phyloP scores from a whole-genome alignment of 2,329 filamentous ascomycete species.

The Paecilomyces niveus region DNA sequence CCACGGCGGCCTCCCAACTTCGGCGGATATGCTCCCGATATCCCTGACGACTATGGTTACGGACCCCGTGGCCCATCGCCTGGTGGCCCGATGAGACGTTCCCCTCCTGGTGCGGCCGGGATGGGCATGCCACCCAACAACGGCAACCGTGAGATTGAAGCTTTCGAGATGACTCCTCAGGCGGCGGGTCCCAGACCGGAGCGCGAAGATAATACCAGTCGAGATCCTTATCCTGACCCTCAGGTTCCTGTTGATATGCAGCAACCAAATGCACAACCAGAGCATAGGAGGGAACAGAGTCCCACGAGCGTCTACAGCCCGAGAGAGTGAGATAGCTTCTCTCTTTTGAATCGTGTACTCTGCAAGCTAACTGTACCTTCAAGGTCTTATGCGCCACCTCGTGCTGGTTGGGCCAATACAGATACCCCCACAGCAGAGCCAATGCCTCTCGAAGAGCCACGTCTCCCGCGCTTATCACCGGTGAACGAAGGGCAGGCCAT shows the following conservation, averaged over 20 bases:
- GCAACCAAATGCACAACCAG: slow-evolving; percentile 49
- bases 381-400: slow-evolving; percentile 40
- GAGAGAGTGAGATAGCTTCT: slow-evolving; percentile 57
- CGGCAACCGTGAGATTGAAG: slow-evolving; percentile 48
- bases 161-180: slow-evolving; percentile 75
- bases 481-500: slow-evolving; percentile 14
- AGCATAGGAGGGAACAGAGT: slow-evolving; percentile 50
- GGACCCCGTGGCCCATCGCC: slow-evolving; percentile 17
- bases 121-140: slow-evolving; percentile 30
- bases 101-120: slow-evolving; percentile 25
- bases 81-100: slow-evolving; percentile 16
- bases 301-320: slow-evolving; percentile 67
- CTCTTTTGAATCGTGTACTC: neutral
- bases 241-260: slow-evolving; percentile 57
- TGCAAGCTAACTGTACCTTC: slow-evolving; percentile 11
- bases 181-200: slow-evolving; percentile 43
- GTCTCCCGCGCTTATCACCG: slow-evolving; percentile 12
- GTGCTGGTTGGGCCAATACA: slow-evolving; percentile 27
- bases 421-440: neutral
- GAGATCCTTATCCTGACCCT: slow-evolving; percentile 61
- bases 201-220: slow-evolving; percentile 18
- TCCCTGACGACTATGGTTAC: slow-evolving; percentile 17
- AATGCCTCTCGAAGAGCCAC: slow-evolving; percentile 26
- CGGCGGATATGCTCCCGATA: slow-evolving; percentile 30
- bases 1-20: slow-evolving; percentile 14